Evolutionary conservation across 2,329 filamentous ascomycete genomes (phyloP).

Genomic region (Aspergillus ibericus): DNA sequence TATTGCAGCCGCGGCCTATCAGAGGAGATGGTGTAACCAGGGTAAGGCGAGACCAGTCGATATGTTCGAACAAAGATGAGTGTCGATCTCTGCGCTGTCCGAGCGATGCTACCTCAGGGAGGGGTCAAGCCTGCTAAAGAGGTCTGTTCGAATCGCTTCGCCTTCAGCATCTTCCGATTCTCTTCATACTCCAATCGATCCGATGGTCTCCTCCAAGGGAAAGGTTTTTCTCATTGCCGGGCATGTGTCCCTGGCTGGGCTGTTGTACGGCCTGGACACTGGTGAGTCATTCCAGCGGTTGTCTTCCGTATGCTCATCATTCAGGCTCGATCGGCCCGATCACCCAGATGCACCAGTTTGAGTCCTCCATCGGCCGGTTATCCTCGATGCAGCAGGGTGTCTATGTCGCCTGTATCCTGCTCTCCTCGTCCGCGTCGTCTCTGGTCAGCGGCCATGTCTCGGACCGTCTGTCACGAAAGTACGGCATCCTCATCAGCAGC

Average conservation of each 20-base stretch:
- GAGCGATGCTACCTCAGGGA: not conserved
- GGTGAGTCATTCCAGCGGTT: constrained; percentile 1
- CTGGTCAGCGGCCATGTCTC: constrained; percentile 14
- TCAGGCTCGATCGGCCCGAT: constrained; percentile 15
- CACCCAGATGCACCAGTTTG: constrained; percentile 18
- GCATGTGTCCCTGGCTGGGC: constrained; percentile 14
- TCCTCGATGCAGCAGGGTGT: constrained; percentile 16
- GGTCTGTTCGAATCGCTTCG: not conserved
- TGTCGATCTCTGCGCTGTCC: not conserved
- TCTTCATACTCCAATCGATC: not conserved
- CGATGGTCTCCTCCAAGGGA: constrained; percentile 10
- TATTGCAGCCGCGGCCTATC: not conserved
- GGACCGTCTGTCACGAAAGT: constrained; percentile 16
- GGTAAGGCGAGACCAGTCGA: not conserved
- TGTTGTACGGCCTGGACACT: constrained; percentile 17
- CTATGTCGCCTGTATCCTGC: constrained; percentile 15
- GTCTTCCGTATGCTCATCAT: not conserved
- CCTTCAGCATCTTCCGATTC: not conserved
- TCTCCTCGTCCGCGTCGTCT: constrained; percentile 14
- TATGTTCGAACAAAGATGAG: not conserved
- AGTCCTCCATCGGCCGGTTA: constrained; percentile 9
- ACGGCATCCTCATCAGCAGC: constrained; percentile 13
- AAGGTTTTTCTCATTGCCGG: constrained; percentile 14
- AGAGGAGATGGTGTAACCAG: not conserved
- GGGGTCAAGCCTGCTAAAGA: not conserved